Evolutionary conservation across 2,329 filamentous ascomycete genomes (phyloP).

Genomic region (Penicillium sp.): DNA sequence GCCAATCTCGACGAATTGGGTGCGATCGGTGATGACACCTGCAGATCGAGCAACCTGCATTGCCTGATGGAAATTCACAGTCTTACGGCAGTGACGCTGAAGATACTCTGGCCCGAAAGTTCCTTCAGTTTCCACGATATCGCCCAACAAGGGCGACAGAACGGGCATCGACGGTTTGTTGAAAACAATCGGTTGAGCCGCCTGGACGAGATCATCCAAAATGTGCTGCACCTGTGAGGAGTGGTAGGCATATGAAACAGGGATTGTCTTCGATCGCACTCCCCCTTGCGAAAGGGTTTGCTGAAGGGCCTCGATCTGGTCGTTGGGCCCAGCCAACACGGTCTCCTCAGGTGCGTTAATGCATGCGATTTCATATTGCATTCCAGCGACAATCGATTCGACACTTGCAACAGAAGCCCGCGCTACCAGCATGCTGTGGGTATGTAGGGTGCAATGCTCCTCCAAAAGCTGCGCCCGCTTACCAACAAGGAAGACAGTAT

Average conservation of each 20-base stretch:
- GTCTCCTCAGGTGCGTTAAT: background rate
- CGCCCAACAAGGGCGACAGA: background rate
- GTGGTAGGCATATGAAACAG: background rate
- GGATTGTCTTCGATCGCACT: background rate
- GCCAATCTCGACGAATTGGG: background rate
- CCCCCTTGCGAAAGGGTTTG: background rate
- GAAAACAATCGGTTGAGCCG: background rate
- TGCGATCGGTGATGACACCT: background rate
- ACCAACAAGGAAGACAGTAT: slow-evolving; percentile 4
- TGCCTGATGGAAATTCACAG: background rate
- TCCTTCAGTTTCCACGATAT: background rate
- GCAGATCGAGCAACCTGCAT: background rate
- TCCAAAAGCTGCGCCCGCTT: background rate
- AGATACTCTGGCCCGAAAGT: background rate
- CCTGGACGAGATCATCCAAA: background rate
- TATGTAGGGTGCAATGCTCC: background rate
- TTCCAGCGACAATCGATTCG: background rate
- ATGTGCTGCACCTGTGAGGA: background rate
- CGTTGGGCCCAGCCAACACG: background rate
- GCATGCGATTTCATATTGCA: background rate
- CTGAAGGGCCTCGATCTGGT: background rate
- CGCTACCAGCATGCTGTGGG: background rate
- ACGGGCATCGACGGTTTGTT: background rate
- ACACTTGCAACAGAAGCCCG: background rate
- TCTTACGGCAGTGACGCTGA: background rate